Evolutionary conservation across 2,329 filamentous ascomycete species (phyloP).

Genomic region (Talaromyces amestolkiae): DNA sequence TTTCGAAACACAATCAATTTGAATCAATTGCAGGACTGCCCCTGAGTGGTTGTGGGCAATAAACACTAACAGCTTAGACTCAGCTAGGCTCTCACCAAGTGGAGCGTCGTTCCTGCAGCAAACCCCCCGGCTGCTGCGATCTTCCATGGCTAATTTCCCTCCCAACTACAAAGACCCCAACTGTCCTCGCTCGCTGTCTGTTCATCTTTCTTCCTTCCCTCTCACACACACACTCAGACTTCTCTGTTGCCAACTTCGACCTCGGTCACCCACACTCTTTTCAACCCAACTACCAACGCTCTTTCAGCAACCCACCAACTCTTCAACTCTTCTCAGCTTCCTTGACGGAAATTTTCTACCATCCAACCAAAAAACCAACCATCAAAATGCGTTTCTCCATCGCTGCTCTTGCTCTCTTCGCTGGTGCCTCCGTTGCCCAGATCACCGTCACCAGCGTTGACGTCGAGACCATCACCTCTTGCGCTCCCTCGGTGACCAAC

Average conservation of each 20-base stretch:
- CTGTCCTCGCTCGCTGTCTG: slow-evolving; percentile 18
- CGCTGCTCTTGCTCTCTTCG: slow-evolving; percentile 41
- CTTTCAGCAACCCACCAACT: slow-evolving; percentile 31
- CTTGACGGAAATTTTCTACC: slow-evolving; percentile 27
- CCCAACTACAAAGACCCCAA: slow-evolving; percentile 37
- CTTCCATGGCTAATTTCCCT: slow-evolving; percentile 33
- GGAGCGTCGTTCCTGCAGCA: neutral
- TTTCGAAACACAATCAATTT: slow-evolving; percentile 10
- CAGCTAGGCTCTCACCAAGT: neutral
- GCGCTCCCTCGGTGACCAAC: slow-evolving; percentile 60
- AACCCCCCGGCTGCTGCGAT: slow-evolving; percentile 1
- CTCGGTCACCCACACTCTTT: slow-evolving; percentile 47
- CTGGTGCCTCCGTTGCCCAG: slow-evolving; percentile 34
- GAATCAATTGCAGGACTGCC: neutral
- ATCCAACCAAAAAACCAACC: slow-evolving; percentile 22
- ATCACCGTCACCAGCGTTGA: slow-evolving; percentile 58
- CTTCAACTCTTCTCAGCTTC: slow-evolving; percentile 24
- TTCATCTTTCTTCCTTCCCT: slow-evolving; percentile 16
- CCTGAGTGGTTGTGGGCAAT: neutral
- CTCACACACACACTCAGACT: slow-evolving; percentile 24
- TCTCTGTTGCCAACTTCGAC: slow-evolving; percentile 39
- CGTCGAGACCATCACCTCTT: slow-evolving; percentile 62
- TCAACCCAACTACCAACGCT: slow-evolving; percentile 38
- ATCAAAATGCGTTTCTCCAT: slow-evolving; percentile 47
- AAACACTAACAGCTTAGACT: neutral